Evolutionary conservation across 768 basidiomycete genomes (phyloP).

Genomic region (Suillus luteus): DNA sequence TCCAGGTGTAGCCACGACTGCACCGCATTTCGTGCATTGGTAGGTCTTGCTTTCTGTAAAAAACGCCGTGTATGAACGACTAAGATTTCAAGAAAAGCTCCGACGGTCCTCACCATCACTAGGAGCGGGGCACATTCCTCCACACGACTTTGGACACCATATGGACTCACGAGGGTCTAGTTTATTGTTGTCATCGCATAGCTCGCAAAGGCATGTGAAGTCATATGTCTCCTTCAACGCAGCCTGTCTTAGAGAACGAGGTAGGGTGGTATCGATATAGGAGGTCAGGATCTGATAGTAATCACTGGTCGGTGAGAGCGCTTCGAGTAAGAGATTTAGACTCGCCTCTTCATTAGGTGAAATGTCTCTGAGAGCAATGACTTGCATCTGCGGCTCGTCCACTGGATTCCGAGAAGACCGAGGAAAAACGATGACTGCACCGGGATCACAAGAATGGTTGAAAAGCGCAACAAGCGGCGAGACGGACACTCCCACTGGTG

Average conservation of each 20-base stretch:
- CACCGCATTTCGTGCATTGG: constrained; percentile 58
- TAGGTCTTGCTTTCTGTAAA: constrained; percentile 47
- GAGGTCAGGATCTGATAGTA: constrained; percentile 56
- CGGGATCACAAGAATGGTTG: constrained; percentile 89
- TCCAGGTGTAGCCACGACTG: constrained; percentile 48
- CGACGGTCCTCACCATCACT: constrained; percentile 49
- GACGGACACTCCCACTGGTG: constrained; percentile 82
- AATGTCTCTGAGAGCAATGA: constrained; percentile 73
- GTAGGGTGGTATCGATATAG: constrained; percentile 85
- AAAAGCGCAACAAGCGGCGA: constrained; percentile 79
- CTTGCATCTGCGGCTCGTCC: constrained; percentile 66
- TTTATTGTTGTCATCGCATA: constrained; percentile 44
- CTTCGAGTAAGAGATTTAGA: background rate
- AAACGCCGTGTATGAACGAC: background rate
- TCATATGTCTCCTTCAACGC: constrained; percentile 60
- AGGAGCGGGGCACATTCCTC: constrained; percentile 50
- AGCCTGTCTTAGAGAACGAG: constrained; percentile 52
- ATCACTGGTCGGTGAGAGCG: constrained; percentile 3
- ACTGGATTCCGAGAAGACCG: constrained; percentile 38
- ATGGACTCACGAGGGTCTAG: constrained; percentile 63
- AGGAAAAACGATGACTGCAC: constrained; percentile 92
- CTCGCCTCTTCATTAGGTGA: constrained; percentile 67
- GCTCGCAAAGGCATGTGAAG: constrained; percentile 69
- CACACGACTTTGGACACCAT: too few relatives aligned
- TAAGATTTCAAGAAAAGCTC: background rate